Conservation (phyloP, 805 yeast species). For the Pichia exigua region DNA sequence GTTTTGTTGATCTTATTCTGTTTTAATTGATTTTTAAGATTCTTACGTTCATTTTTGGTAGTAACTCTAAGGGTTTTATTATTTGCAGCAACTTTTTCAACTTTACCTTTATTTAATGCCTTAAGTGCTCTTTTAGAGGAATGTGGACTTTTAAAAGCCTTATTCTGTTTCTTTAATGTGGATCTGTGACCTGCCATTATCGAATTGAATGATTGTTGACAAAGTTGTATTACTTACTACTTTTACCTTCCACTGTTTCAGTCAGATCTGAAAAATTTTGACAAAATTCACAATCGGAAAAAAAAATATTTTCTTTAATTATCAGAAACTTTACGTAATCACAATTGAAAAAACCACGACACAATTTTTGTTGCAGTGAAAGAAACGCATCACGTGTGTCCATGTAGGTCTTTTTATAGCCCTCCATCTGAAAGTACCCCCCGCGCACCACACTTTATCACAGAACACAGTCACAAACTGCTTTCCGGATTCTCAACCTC, state of each 20-base stretch:
- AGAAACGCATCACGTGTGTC: not conserved
- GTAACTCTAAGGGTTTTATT: constrained; percentile 33
- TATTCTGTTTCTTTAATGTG: constrained; percentile 75
- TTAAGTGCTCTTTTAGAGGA: constrained; percentile 83
- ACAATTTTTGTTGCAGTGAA: not conserved
- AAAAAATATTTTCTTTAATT: not conserved
- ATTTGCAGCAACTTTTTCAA: constrained; percentile 49
- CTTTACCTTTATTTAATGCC: constrained; percentile 75
- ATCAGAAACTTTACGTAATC: no score
- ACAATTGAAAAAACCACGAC: no score
- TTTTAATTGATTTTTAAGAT: constrained; percentile 69
- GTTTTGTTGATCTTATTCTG: constrained; percentile 59
- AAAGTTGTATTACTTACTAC: not conserved
- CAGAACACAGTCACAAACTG: not conserved
- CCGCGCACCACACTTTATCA: not conserved
- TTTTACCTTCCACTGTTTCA: not conserved
- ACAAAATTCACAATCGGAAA: not conserved
- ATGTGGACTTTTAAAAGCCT: constrained; percentile 87
- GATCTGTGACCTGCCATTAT: constrained; percentile 77
- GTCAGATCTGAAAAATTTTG: not conserved
- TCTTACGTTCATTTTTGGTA: constrained; percentile 61
- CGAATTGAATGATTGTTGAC: not conserved
- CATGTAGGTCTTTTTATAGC: not conserved
- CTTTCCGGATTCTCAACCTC: not conserved
- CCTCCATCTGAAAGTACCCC: not conserved